Evolutionary conservation across 2,329 filamentous ascomycete species (phyloP), one percentile per base, ranked within the genome.

Genomic region (Hypoxylon sp.): DNA sequence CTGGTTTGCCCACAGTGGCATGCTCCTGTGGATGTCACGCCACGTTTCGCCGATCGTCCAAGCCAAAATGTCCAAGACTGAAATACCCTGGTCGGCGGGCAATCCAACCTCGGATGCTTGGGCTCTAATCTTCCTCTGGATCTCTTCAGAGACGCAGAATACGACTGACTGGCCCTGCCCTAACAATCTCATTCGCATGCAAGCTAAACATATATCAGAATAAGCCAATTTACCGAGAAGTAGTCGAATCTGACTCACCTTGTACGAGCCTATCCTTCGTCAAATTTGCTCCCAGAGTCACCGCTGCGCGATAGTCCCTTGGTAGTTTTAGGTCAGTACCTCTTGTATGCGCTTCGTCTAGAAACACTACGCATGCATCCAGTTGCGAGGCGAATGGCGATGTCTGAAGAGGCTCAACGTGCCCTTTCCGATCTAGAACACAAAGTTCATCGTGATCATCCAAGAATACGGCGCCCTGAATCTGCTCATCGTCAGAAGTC

Each of bases 241-340:
- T 44, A 59, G 22, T 49, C 22, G n/a, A 4, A 33, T 22, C 44
- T 22, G 2, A 38, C 79, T 72, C 78, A 87, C 87, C 89, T 83
- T 93, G 91, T 0, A 89, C 86, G 0, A 93, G 73, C 12, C 84
- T 79, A 64, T 94, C 91, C 65, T 93, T 94, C 0, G 87, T 90
- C 1, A 93, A 68, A 3, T 81, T 79, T 0, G 87, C 81, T 0
- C 91, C 90, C 0, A 95, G 74, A 0, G 90, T 93, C 0, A 93
- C 87, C 0, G 87, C 87, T 0, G 90, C 91, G 0, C 86, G 80
- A 67, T 89, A 89, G 11, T 83, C 3, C 0, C 60, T 59, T 0
- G 89, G 91, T 0, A 93, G 75, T 32, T 84, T 85, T 0, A 93
- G 72, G 66, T 94, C 91, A 0, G 85, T 92, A 0, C 91, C 91